Evolutionary conservation across 108 stramenopile genomes (phyloP), one percentile per base, ranked within the genome.

Genomic region (Schizochytrium sp.): DNA sequence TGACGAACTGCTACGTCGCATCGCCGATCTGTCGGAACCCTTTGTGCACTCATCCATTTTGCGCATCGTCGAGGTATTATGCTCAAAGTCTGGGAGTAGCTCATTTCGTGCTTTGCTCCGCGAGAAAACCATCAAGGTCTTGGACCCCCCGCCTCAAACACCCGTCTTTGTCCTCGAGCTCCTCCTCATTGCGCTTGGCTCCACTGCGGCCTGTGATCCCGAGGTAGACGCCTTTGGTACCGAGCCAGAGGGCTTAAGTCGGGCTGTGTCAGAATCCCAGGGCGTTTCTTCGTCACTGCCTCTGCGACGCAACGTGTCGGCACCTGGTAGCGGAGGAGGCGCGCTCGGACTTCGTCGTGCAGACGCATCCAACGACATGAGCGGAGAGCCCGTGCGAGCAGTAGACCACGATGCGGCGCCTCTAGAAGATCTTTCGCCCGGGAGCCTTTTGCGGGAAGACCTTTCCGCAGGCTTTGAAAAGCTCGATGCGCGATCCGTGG

Each of bases 91-190:
- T 6, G 76, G 51, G 6, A 53, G 16, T 34, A 23, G 28, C n/a
- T 53, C 51, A 12, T 1, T 83, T 0, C 45, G 76, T 12, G 51
- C 48, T 0, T 2, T 23, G 4, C 28, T 83, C 43, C 76, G 45
- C 45, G 76, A 83, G 25, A 83, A 83, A 23, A 53, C 4, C 6
- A 83, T 83, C 51, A 53, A 47, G 12, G 76, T 53, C 76, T 34
- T 83, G 0, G 51, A 53, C 51, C 76, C 76, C 10, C 76, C 76
- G 44, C 76, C 76, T 6, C 45, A 53, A 4, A 45, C 45, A 23
- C 76, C 76, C 3, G 76, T 28, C 28, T 83, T 83, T 83, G 76
- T 83, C 6, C 51, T 83, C 43, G 76, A 83, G 51, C 76, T 83
- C 1, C 23, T 83, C 10, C 51, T 83, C 43, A 53, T 83, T 47